A percentile compares a stretch with the other conserved stretches of the same genome.
Conservation (phyloP, 2,329 filamentous ascomycete genomes). For the Neonectria neomacrospora region DNA sequence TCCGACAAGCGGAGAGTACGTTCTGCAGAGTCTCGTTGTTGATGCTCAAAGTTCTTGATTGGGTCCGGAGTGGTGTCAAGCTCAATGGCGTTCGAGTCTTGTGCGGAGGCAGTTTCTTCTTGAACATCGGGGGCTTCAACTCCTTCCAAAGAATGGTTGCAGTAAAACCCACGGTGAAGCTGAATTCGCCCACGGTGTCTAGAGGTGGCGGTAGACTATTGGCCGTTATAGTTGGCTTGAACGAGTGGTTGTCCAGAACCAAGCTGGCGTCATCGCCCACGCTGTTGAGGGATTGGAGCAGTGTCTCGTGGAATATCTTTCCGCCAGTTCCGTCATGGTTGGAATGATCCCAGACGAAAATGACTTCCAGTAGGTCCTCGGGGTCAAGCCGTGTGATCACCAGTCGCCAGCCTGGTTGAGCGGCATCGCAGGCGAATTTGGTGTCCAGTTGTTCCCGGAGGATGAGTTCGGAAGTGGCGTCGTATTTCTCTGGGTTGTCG, state of each 20-base stretch:
- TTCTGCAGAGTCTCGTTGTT: slow-evolving; percentile 18
- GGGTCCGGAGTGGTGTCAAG: slow-evolving; percentile 24
- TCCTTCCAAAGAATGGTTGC: slow-evolving; percentile 22
- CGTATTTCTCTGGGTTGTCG: slow-evolving; percentile 5
- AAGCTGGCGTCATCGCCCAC: background rate
- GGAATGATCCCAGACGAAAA: slow-evolving; percentile 28
- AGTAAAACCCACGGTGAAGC: slow-evolving; percentile 14
- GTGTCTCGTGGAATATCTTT: slow-evolving; percentile 29
- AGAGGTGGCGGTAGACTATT: slow-evolving; percentile 28
- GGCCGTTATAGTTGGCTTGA: background rate
- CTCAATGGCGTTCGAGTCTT: slow-evolving; percentile 34
- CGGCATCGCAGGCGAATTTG: background rate
- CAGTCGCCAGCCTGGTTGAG: slow-evolving; percentile 17
- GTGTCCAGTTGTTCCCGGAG: slow-evolving; percentile 1
- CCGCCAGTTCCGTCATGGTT: slow-evolving; percentile 26
- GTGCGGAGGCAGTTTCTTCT: background rate
- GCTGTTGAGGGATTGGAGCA: slow-evolving; percentile 22
- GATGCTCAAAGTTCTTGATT: slow-evolving; percentile 22
- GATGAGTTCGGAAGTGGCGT: background rate
- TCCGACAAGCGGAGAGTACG: slow-evolving; percentile 35
- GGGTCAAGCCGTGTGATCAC: slow-evolving; percentile 2
- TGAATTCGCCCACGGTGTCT: slow-evolving; percentile 29
- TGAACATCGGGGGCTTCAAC: slow-evolving; percentile 10
- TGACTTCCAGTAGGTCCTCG: slow-evolving; percentile 14
- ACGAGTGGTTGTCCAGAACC: slow-evolving; percentile 7